Base-by-base conservation (phyloP, 208 protist species). In the Naegleria fowleri region DNA sequence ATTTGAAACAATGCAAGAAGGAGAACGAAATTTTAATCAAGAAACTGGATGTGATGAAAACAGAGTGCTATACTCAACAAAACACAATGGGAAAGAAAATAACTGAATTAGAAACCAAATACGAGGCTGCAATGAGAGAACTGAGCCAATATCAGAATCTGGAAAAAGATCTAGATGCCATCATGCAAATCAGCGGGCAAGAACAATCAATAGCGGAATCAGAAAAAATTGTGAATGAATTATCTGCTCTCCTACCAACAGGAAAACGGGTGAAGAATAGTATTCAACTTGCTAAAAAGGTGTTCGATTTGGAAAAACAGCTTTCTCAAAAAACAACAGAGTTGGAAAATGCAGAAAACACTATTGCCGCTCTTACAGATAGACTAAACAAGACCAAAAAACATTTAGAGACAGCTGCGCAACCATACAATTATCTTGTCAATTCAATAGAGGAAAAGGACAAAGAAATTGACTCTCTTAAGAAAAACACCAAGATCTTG, bases 361-460 rank as follows among this genome's bases (percentile, higher is more conserved):
- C 2, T 7, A 88, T 88, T 58, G 0, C 39, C 4, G 5, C n/a
- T 0, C 19, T 88, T 0, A 88, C 85, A 3, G 85, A 88, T 19
- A 11, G 43, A 58, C 1, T 88, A 5, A 33, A 58, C n/a, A 88
- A 58, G n/a, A 58, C 41, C 1, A 48, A 88, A 58, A 11, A 58
- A 38, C 39, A 88, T 16, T 58, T 88, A 16, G 43, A 88, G 5
- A 48, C 19, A n/a, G 40, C 43, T 15, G 33, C 39, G 22, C 40
- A 88, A 88, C 85, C 85, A 11, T 88, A 88, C 43, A 88, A 88
- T 43, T 88, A 88, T 58, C 43, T 88, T 4, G 41, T 88, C 0
- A 58, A 15, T n/a, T 29, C 85, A 0, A 55, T 88, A 0, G 85
- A 88, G 38, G 41, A 58, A 5, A 88, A 58, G 41, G 85, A 88